phyloP scores from a whole-genome alignment of 305 asterid species.

The Fraxinus platypoda region DNA sequence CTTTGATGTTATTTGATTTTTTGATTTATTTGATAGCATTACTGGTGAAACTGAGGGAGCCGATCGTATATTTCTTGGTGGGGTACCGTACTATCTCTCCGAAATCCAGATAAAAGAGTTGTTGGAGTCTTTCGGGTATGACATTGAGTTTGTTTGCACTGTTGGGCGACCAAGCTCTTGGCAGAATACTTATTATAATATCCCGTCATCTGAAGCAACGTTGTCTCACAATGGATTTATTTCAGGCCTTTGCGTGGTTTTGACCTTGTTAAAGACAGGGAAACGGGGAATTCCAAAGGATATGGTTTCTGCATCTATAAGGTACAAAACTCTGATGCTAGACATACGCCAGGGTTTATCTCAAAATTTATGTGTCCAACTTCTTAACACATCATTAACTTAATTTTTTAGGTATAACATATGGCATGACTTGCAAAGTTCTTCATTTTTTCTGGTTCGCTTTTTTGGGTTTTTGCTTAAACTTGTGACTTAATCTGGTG shows the following conservation, averaged over 20 bases:
- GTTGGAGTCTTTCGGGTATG: slow-evolving; percentile 79
- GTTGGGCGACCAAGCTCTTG: slow-evolving; percentile 10
- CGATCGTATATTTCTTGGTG: slow-evolving; percentile 72
- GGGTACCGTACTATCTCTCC: slow-evolving; percentile 69
- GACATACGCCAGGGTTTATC: slow-evolving; percentile 7
- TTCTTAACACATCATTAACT: background rate
- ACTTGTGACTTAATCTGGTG: slow-evolving; percentile 4
- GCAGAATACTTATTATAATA: slow-evolving; percentile 16
- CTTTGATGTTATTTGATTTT: slow-evolving; percentile 17
- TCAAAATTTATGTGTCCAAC: slow-evolving; percentile 1
- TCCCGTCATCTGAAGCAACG: slow-evolving; percentile 6
- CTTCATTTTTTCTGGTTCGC: background rate
- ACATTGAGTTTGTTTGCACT: background rate
- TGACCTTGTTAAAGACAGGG: slow-evolving; percentile 92
- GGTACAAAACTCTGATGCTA: slow-evolving; percentile 33
- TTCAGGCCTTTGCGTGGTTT: slow-evolving; percentile 71
- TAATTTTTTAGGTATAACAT: background rate
- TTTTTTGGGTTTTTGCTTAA: slow-evolving; percentile 5
- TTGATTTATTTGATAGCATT: slow-evolving; percentile 37
- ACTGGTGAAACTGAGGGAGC: slow-evolving; percentile 64
- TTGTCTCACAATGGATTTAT: slow-evolving; percentile 14
- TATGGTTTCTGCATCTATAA: slow-evolving; percentile 88
- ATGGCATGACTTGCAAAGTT: background rate
- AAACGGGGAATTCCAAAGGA: slow-evolving; percentile 95
- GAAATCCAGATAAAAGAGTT: slow-evolving; percentile 68